Percentiles rank a stretch among this genome's conserved stretches.
Conservation (phyloP, 2,329 filamentous ascomycete genomes). For the Delphinella strobiligena region DNA sequence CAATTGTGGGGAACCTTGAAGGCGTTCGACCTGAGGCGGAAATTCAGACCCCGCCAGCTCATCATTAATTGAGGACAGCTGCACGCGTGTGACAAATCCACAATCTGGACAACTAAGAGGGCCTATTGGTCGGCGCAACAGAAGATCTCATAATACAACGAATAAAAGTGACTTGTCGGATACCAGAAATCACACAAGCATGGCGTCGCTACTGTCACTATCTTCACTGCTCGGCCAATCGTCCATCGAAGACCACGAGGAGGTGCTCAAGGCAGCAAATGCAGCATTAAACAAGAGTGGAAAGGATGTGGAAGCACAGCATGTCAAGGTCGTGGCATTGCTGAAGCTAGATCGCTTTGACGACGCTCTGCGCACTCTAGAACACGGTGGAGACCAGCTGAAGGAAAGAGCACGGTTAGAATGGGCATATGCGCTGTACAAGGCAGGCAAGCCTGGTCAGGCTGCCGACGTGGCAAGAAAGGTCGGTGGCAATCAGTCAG, state of each 20-base stretch:
- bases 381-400: conserved; percentile 49
- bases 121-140: too few relatives aligned
- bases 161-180: too few relatives aligned
- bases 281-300: conserved; percentile 46
- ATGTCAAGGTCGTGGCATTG: conserved; percentile 61
- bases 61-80: too few relatives aligned
- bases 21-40: too few relatives aligned
- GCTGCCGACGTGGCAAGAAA: conserved; percentile 42
- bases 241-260: conserved; percentile 57
- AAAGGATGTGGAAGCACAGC: conserved; percentile 47
- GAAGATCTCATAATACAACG: too few relatives aligned
- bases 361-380: conserved; percentile 59
- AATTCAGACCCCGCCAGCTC: too few relatives aligned
- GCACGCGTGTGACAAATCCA: too few relatives aligned
- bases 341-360: conserved; percentile 74
- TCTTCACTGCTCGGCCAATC: conserved; percentile 44
- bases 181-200: too few relatives aligned
- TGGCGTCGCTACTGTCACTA: conserved; percentile 21
- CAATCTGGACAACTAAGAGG: too few relatives aligned
- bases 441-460: conserved; percentile 55
- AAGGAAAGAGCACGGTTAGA: conserved; percentile 53
- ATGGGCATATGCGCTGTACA: conserved; percentile 75
- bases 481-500: conserved; percentile 16
- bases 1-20: too few relatives aligned
- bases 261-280: conserved; percentile 55